phyloP scores from a whole-genome alignment of 768 basidiomycete species.

The Amyloporia xantha region DNA sequence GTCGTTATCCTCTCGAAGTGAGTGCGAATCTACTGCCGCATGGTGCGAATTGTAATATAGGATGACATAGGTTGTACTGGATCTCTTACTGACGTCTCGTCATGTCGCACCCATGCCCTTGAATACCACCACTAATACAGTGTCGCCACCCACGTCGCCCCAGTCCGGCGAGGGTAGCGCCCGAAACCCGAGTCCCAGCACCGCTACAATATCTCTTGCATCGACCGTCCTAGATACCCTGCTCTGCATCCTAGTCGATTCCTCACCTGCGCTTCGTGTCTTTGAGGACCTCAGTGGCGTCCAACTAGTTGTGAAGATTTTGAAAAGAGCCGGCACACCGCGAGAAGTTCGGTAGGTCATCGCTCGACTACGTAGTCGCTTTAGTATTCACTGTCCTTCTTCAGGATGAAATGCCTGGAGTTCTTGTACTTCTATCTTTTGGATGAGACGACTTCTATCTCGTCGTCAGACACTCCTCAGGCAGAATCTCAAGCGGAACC shows the following conservation, averaged over 20 bases:
- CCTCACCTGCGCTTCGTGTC: conserved; percentile 59
- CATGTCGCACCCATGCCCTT: conserved; percentile 37
- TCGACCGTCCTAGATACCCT: conserved; percentile 66
- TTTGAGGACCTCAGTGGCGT: conserved; percentile 79
- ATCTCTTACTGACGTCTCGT: conserved; percentile 64
- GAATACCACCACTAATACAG: conserved; percentile 10
- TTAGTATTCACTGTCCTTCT: not conserved
- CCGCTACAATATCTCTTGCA: conserved; percentile 10
- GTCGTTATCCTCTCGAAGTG: conserved; percentile 65
- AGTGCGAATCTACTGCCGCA: too few relatives aligned
- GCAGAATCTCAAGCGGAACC: too few relatives aligned
- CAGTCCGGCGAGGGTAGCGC: conserved; percentile 11
- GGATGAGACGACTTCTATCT: conserved; percentile 52
- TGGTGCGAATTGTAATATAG: too few relatives aligned
- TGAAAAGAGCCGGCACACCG: conserved; percentile 83
- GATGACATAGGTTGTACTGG: conserved; percentile 68
- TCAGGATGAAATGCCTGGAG: conserved; percentile 93
- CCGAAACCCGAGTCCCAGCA: not conserved
- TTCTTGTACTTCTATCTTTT: conserved; percentile 93
- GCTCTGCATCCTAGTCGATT: conserved; percentile 85
- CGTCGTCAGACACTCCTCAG: conserved; percentile 1
- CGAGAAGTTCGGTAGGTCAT: conserved; percentile 72
- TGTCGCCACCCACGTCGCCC: conserved; percentile 22
- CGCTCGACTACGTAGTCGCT: not conserved
- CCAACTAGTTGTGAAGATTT: conserved; percentile 76